Percentiles rank a stretch among this genome's conserved stretches.
phyloP scores from a whole-genome alignment of 352 stramenopile species.

The Globisporangium mamillatum region DNA sequence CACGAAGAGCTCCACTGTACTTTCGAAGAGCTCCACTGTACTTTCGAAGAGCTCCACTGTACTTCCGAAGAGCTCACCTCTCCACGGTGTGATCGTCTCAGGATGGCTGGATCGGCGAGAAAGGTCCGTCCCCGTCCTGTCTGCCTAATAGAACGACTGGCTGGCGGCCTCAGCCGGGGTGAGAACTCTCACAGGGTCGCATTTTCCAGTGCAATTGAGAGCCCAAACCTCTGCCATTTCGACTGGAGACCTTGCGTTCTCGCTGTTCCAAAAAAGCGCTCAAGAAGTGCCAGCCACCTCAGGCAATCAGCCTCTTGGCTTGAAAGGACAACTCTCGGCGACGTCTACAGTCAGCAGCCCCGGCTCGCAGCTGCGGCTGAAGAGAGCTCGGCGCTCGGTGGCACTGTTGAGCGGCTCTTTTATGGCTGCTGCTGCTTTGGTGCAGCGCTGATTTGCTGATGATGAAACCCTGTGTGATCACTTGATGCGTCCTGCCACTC shows the following conservation, averaged over 20 bases:
- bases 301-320: neutral
- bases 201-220: neutral
- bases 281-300: neutral
- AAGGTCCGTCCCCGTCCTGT: neutral
- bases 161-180: neutral
- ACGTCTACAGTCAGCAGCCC: constrained; percentile 6
- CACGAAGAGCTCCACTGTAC: neutral
- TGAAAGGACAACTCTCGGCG: neutral
- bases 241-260: neutral
- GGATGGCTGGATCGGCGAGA: neutral
- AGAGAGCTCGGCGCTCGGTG: neutral
- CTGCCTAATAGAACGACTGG: neutral
- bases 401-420: constrained; percentile 6
- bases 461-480: neutral
- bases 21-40: neutral
- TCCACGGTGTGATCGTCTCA: too few relatives aligned
- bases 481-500: neutral
- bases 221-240: neutral
- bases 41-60: neutral
- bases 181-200: too few relatives aligned
- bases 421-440: neutral
- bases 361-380: neutral
- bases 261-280: neutral
- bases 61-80: neutral
- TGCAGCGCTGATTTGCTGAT: constrained; percentile 7